These are phyloP conservation scores for Arthrobotrys conoides DNA, from an alignment of 2,329 filamentous ascomycete genomes.

Conservation along the genomic window DNA sequence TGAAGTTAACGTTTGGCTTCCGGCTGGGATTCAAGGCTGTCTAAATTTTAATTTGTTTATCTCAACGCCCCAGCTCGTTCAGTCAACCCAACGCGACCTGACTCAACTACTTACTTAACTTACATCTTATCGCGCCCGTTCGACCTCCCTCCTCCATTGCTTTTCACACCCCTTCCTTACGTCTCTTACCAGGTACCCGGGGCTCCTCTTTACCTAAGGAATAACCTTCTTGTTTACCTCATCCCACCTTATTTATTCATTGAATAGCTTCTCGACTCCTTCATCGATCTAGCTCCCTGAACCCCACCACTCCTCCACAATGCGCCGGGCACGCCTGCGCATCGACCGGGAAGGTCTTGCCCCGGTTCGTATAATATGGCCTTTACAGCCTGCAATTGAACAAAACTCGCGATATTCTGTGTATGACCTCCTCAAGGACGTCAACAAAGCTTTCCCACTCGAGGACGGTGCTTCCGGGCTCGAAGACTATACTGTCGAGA, in stretches of 20 bases:
- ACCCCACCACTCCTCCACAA: slow-evolving; percentile 38
- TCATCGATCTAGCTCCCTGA: background rate
- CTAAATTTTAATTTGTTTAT: slow-evolving; percentile 49
- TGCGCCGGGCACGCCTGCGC: slow-evolving; percentile 63
- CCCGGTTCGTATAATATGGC: slow-evolving; percentile 62
- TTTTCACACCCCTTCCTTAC: background rate
- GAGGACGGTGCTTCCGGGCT: slow-evolving; percentile 61
- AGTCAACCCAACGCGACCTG: slow-evolving; percentile 36
- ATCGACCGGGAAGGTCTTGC: slow-evolving; percentile 62
- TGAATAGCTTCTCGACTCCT: slow-evolving; percentile 11
- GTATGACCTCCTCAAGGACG: slow-evolving; percentile 62
- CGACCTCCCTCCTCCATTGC: slow-evolving; percentile 5
- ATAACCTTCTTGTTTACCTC: slow-evolving; percentile 9
- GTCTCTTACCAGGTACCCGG: background rate
- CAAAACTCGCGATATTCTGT: slow-evolving; percentile 61
- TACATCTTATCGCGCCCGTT: too few relatives aligned
- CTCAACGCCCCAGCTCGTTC: slow-evolving; percentile 3
- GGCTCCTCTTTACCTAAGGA: slow-evolving; percentile 9
- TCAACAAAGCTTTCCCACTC: slow-evolving; percentile 62
- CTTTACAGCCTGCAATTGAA: slow-evolving; percentile 60
- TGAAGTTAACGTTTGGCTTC: slow-evolving; percentile 2
- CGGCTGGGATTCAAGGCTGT: background rate
- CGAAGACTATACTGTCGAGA: slow-evolving; percentile 64
- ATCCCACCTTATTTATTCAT: background rate
- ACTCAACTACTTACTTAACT: background rate